Evolutionary conservation across 2,329 filamentous ascomycete genomes (phyloP), one percentile per base, ranked within the genome.

Genomic region (Neoscytalidium dimidiatum): DNA sequence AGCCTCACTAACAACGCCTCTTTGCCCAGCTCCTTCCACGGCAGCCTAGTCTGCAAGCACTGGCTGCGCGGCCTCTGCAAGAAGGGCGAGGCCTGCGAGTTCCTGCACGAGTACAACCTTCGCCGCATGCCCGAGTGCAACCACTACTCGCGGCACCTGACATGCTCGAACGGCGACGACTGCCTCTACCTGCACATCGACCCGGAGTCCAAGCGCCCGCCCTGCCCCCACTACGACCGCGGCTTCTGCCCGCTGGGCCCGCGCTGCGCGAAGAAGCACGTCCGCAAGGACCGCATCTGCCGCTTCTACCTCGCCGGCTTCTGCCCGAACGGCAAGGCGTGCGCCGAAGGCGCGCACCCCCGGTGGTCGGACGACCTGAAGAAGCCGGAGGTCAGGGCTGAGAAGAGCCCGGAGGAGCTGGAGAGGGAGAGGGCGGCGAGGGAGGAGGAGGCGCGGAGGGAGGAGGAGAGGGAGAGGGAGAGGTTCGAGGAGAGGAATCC

Each of bases 41-140:
- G 17, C 67, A 86, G 82, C 58, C 88, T 98, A 17, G 94, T 99
- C 67, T 99, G 95, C 88, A 99, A 99, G 82, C 95, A 98, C 84
- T 98, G 95, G 89, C 88, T 98, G 74, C 92, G 96, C 69, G 94
- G 94, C 0, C 87, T 99, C 21, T 99, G 95, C 84, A 99, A 99
- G 77, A 98, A 98, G 80, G 95, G 94, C 72, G 90, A 97, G 75
- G 88, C 89, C 70, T 99, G 95, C 88, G 95, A 99, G 82, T 99
- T 98, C 74, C 84, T 98, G 56, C 95, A 99, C 84, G 95, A 98
- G 80, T 99, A 97, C 83, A 98, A 99, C 80, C 86, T 99, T 71
- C 89, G 95, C 68, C 94, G 95, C 79, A 98, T 98, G 92, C 94
- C 95, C 68, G 95, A 98, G 81, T 99, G 95, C 81, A 96, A 96